A percentile compares a stretch with the other conserved stretches of the same genome.
These are phyloP conservation scores for Cephalotrichum gorgonifer DNA, from an alignment of 2,329 filamentous ascomycete species.

Conservation along the genomic window DNA sequence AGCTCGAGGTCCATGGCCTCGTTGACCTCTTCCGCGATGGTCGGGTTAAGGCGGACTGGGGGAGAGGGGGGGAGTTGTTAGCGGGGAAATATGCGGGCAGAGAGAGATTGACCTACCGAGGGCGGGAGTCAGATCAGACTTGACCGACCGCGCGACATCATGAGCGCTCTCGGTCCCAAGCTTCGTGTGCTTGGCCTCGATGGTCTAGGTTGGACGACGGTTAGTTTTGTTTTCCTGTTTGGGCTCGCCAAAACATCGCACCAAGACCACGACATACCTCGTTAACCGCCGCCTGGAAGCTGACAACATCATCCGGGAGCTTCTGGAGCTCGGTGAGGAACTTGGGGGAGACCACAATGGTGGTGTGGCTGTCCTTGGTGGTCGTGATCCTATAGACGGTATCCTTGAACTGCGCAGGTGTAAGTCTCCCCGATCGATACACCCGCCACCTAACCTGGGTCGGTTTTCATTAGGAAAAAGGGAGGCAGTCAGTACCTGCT, in stretches of 20 bases:
- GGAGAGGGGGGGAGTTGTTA: background rate
- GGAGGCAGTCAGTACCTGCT: slow-evolving; percentile 12
- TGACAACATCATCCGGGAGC: slow-evolving; percentile 20
- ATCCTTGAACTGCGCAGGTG: slow-evolving; percentile 21
- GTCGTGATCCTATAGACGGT: slow-evolving; percentile 18
- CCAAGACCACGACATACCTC: slow-evolving; percentile 10
- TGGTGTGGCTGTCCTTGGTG: slow-evolving; percentile 10
- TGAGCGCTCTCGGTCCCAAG: slow-evolving; percentile 12
- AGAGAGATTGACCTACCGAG: slow-evolving; percentile 16
- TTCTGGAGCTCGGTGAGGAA: slow-evolving; percentile 20
- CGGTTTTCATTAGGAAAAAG: background rate
- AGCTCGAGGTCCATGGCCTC: slow-evolving; percentile 22
- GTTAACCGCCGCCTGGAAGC: slow-evolving; percentile 15
- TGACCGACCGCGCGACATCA: slow-evolving; percentile 18
- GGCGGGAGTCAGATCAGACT: slow-evolving; percentile 20
- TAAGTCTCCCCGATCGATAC: no score
- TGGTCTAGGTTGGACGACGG: slow-evolving; percentile 9
- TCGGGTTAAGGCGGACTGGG: slow-evolving; percentile 22
- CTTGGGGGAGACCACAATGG: slow-evolving; percentile 18
- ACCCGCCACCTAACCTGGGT: no score
- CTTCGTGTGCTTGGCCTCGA: slow-evolving; percentile 23
- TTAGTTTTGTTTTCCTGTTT: background rate
- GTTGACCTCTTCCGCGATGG: slow-evolving; percentile 26
- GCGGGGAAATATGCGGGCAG: background rate
- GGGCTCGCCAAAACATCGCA: background rate